These are phyloP conservation scores for Posidonia australis DNA, from an alignment of 106 monocot genomes.

Conservation along the genomic window DNA sequence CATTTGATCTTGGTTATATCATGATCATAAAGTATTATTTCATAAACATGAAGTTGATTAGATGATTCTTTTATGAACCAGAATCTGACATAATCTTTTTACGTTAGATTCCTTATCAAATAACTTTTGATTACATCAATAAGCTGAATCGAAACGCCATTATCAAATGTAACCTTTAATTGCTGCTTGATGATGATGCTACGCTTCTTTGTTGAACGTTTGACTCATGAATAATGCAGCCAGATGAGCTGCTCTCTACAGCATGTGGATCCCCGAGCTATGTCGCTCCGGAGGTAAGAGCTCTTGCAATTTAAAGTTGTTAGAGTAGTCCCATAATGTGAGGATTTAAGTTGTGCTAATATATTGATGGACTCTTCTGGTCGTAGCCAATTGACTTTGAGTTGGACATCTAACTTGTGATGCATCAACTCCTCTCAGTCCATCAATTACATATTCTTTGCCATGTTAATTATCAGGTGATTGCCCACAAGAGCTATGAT, in stretches of 20 bases:
- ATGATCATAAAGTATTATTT: no score
- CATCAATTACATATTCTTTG: background rate
- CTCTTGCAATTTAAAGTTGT: background rate
- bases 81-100: no score
- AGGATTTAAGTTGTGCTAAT: no score
- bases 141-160: no score
- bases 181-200: no score
- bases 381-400: background rate
- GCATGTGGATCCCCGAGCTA: slow-evolving; percentile 78
- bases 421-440: background rate
- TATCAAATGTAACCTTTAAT: no score
- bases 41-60: no score
- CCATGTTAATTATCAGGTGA: slow-evolving; percentile 27
- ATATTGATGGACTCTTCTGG: no score
- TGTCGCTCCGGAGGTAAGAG: slow-evolving; percentile 69
- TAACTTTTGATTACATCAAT: background rate
- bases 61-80: no score
- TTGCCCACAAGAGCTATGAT: slow-evolving; percentile 41
- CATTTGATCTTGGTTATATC: no score
- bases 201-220: no score
- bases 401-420: background rate
- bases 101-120: slow-evolving; percentile 10
- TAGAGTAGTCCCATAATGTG: no score
- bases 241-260: slow-evolving; percentile 39
- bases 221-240: slow-evolving; percentile 13